Evolutionary conservation across 148 eudicot genomes (phyloP).

Genomic region (Rhododendron simsii): DNA sequence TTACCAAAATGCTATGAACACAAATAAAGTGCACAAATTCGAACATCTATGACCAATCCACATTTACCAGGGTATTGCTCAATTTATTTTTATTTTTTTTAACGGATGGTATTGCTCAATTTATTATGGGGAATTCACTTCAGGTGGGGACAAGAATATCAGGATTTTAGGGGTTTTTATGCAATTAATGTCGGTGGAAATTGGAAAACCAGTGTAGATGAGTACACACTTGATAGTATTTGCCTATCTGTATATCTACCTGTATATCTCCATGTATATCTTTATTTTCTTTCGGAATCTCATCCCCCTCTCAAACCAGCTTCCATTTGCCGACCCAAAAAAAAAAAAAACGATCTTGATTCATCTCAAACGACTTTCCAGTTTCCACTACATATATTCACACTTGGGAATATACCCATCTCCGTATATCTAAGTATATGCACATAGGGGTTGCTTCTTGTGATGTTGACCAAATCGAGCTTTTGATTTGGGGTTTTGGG

Average conservation of each 20-base stretch:
- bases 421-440: background rate
- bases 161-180: background rate
- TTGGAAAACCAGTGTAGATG: background rate
- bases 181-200: conserved; percentile 12
- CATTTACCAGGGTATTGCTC: background rate
- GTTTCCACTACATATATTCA: background rate
- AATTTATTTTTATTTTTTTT: background rate
- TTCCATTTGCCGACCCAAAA: background rate
- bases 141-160: background rate
- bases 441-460: background rate
- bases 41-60: no score
- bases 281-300: background rate
- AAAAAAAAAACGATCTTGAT: conserved; percentile 10
- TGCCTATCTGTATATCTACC: background rate
- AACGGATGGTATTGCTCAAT: background rate
- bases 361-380: background rate
- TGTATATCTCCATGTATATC: background rate
- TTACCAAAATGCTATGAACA: no score
- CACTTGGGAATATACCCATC: background rate
- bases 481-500: background rate
- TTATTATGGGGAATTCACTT: background rate
- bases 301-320: background rate
- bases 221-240: background rate
- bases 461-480: conserved; percentile 4
- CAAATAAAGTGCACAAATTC: no score